Percentiles rank a stretch among this genome's conserved stretches.
phyloP scores from a whole-genome alignment of 495 filamentous ascomycete genomes.

The Tuber microsphaerosporum region DNA sequence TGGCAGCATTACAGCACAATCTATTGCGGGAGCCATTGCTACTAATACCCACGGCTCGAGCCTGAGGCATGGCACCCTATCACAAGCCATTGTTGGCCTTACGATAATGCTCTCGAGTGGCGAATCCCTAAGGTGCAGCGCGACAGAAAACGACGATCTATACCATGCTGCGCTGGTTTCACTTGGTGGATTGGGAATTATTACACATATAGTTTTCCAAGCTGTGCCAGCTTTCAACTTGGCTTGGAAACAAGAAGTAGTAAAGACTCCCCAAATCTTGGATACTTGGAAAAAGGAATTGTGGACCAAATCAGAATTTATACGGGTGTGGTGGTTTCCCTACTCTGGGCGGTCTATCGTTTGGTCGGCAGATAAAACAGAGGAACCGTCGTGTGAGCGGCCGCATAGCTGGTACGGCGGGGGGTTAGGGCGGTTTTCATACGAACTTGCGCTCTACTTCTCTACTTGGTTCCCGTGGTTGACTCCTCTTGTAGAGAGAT shows the following conservation, averaged over 20 bases:
- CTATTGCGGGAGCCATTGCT: constrained; percentile 82
- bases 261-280: constrained; percentile 59
- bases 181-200: constrained; percentile 81
- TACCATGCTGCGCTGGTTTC: constrained; percentile 84
- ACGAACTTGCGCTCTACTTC: constrained; percentile 77
- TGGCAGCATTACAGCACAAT: constrained; percentile 91
- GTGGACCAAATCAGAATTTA: constrained; percentile 81
- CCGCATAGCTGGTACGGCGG: constrained; percentile 69
- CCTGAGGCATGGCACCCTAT: constrained; percentile 72
- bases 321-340: constrained; percentile 94
- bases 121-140: constrained; percentile 63
- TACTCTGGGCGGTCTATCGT: constrained; percentile 78
- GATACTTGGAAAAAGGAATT: constrained; percentile 63
- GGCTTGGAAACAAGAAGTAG: constrained; percentile 74
- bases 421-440: constrained; percentile 72
- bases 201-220: constrained; percentile 79
- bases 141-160: constrained; percentile 61
- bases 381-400: constrained; percentile 50
- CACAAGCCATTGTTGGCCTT: constrained; percentile 62
- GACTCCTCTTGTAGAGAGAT: constrained; percentile 81
- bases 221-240: constrained; percentile 70
- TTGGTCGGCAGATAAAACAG: constrained; percentile 74
- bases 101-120: constrained; percentile 80
- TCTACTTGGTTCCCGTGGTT: constrained; percentile 70
- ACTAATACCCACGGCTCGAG: constrained; percentile 92